Conservation (phyloP, 345 rosid genomes). For the Lenwebbia sp. region DNA sequence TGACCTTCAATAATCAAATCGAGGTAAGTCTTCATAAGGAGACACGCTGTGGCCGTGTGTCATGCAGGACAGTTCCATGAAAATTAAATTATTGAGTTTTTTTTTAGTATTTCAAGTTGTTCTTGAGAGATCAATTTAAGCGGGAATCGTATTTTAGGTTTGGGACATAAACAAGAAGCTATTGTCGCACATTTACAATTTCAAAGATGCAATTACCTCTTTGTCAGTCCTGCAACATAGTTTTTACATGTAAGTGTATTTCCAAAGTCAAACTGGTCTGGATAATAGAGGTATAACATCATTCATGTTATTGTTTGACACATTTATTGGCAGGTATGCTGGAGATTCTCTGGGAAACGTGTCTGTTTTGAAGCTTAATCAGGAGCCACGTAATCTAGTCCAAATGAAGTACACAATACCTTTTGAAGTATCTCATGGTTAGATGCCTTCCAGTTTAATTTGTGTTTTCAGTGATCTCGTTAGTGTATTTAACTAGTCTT, state of each 20-base stretch:
- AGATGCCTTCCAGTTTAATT: not conserved
- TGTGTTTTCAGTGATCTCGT: not conserved
- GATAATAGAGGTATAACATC: not conserved
- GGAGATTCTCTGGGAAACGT: constrained; percentile 78
- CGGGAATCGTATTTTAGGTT: constrained; percentile 28
- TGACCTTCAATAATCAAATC: constrained; percentile 53
- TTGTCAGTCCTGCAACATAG: constrained; percentile 51
- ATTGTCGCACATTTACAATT: constrained; percentile 37
- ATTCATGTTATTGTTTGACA: not conserved
- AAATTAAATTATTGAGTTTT: not conserved
- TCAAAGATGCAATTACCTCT: constrained; percentile 51
- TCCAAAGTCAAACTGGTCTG: not conserved
- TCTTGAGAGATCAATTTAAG: not conserved
- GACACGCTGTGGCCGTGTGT: not conserved
- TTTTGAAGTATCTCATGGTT: constrained; percentile 63
- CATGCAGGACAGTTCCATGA: not conserved
- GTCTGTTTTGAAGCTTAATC: constrained; percentile 53
- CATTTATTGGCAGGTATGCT: constrained; percentile 41
- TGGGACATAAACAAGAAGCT: constrained; percentile 77
- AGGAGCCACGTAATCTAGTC: constrained; percentile 22
- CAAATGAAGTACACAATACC: constrained; percentile 69
- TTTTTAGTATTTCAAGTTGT: not conserved
- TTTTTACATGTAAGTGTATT: constrained; percentile 52
- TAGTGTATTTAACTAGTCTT: not conserved
- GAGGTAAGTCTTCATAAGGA: constrained; percentile 43